Evolutionary conservation across 805 yeast genomes (phyloP), one percentile per base, ranked within the genome.

Genomic region (Candida insectorum): DNA sequence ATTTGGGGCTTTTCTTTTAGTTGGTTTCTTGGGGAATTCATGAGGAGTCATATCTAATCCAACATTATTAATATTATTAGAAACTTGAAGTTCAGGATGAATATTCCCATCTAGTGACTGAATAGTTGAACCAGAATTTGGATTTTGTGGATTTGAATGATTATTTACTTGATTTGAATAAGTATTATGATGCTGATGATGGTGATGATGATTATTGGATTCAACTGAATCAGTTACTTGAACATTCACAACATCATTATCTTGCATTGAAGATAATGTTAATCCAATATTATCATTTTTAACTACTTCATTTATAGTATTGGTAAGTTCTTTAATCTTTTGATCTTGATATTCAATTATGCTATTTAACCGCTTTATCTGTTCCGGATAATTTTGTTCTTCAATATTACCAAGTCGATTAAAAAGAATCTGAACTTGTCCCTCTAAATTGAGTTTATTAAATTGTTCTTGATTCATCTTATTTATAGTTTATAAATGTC

Each of bases 11-110:
- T 16, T 28, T 20, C 21, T 36, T 23, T 31, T 28, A 23, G 30
- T 34, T 26, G 26, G 60, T 14, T 54, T 28, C 30, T 23, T 24
- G 6, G 16, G 15, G 26, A 19, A 16, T 33, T 30, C 24, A 24
- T 26, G 26, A 9, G 11, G 16, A 24, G 20, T n/a, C 28, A 19
- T 16, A 24, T 30, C n/a, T n/a, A n/a, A n/a, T n/a, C n/a, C n/a
- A n/a, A n/a, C n/a, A n/a, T n/a, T n/a, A n/a, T n/a, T n/a, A n/a
- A n/a, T n/a, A n/a, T n/a, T n/a, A n/a, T n/a, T n/a, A n/a, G n/a
- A n/a, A 6, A 28, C 43, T 29, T 62, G 69, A 22, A 65, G 51
- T 24, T 59, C 67, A 3, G 70, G 69, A 45, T 65, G 70, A 62
- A 65, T 61, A 33, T 57, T 60, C 23, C 60, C 56, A 16, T 60